Evolutionary conservation across 2,329 filamentous ascomycete species (phyloP).

Genomic region (Aspergillus brunneoviolaceus): DNA sequence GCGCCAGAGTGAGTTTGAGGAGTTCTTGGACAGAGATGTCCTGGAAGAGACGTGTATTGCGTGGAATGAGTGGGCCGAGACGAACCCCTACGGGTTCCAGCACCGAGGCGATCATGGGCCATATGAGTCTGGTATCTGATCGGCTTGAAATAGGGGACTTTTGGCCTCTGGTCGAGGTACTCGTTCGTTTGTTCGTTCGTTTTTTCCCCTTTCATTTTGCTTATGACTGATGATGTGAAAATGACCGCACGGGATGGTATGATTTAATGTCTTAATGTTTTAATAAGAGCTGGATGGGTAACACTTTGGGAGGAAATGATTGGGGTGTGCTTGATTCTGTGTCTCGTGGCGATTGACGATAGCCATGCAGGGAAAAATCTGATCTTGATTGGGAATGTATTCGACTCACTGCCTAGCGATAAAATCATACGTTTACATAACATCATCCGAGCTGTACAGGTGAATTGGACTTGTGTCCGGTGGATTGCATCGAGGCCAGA

Average conservation of each 20-base stretch:
- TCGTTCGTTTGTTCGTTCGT: background rate
- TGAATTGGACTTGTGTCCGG: no score
- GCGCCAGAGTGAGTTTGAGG: conserved; percentile 25
- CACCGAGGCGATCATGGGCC: conserved; percentile 1
- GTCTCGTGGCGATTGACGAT: no score
- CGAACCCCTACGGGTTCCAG: conserved; percentile 1
- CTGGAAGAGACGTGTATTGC: conserved; percentile 17
- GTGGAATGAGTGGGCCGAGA: conserved; percentile 20
- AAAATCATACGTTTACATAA: no score
- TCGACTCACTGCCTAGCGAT: no score
- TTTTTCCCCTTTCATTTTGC: background rate
- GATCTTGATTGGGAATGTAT: no score
- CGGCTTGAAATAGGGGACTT: no score
- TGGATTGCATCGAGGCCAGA: no score
- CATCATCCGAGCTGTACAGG: no score
- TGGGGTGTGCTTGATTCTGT: no score
- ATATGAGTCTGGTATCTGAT: conserved; percentile 2
- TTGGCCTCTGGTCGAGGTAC: background rate
- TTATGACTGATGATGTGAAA: background rate
- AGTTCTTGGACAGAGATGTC: conserved; percentile 19
- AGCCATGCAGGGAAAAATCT: no score
- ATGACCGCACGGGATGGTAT: background rate
- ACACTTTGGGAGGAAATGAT: no score
- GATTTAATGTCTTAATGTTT: background rate
- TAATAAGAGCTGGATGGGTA: no score